Percentiles rank a stretch among this genome's conserved stretches.
These are phyloP conservation scores for Umbelopsis isabellina DNA, from an alignment of 192 early-diverging fungal genomes.

Conservation along the genomic window DNA sequence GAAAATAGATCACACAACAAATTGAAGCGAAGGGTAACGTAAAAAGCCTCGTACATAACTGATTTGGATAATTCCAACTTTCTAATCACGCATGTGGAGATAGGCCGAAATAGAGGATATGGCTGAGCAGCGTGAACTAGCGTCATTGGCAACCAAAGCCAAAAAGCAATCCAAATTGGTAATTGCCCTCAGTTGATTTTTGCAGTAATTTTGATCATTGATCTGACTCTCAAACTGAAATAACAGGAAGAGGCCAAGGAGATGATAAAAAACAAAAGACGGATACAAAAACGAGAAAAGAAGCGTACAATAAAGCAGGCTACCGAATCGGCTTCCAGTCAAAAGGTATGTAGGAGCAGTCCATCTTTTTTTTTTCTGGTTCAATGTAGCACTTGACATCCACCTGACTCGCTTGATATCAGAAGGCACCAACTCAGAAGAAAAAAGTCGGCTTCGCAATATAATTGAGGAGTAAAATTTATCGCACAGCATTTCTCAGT, in stretches of 20 bases:
- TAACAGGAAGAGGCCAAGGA: conserved; percentile 1
- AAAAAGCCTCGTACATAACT: background rate
- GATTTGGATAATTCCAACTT: background rate
- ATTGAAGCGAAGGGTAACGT: conserved; percentile 15
- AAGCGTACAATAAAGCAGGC: background rate
- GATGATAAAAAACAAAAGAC: background rate
- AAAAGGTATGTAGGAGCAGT: background rate
- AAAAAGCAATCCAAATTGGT: conserved; percentile 3
- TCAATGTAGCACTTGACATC: background rate
- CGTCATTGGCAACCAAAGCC: background rate
- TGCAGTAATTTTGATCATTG: too few species aligned
- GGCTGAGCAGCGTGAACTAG: conserved; percentile 14
- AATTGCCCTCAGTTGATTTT: background rate
- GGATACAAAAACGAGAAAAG: conserved; percentile 9
- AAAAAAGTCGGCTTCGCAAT: conserved; percentile 13
- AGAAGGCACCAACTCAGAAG: conserved; percentile 15
- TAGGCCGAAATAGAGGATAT: conserved; percentile 17
- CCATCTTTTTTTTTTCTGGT: background rate
- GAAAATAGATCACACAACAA: background rate
- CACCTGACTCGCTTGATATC: background rate
- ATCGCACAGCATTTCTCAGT: background rate
- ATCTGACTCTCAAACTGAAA: too few species aligned
- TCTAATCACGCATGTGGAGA: background rate
- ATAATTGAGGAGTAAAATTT: background rate
- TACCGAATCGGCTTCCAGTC: background rate